Base-by-base conservation (phyloP, 2,329 filamentous ascomycete species). In the Monilinia fructicola region DNA sequence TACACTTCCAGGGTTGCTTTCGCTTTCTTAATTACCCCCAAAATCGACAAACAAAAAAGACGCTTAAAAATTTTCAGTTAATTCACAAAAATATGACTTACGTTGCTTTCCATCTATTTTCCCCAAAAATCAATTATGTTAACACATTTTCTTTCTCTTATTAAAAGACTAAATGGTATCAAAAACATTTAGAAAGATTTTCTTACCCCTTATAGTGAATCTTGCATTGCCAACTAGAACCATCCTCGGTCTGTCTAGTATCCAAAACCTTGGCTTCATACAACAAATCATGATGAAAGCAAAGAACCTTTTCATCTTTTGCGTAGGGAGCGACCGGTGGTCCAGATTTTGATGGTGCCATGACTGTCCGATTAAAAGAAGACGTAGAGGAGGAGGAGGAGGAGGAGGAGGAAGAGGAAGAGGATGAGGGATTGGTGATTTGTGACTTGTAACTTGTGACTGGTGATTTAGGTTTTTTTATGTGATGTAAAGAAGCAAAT, bases 251-350 rank as follows among this genome's bases (percentile, higher is more conserved):
- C 78, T 82, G 80, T 73, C 84, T 87, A 42, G 91, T 84, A 71
- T 97, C 93, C 71, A 96, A 86, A 63, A 99, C 89, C 80, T 98
- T 98, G 72, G 95, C 95, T 79, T 99, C 95, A 77, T 99, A 99
- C 62, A 99, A 87, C 80, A 98, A 88, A 76, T 98, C 93, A 80
- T 94, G 92, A 78, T 99, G 95, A 77, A 98, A 98, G 81, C 95
- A 99, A 42, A 98, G 87, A 48, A 96, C 93, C 76, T 90, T 92
- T 82, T 99, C 95, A 76, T 98, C 93, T 83, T 93, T 93, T 10
- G 67, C 66, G 67, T 71, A 77, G 2, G 75, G 74, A 18, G 75
- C 69, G 21, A 64, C 67, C 2, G 72, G 69, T 21, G 68, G 64
- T 26, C 68, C 67, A 52, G 74, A 55, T 60, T 75, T 76, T 54